Percentiles rank a stretch among this genome's conserved stretches.
Evolutionary conservation across 2,329 filamentous ascomycete genomes (phyloP).

Genomic region (Keithomyces neogunnii): DNA sequence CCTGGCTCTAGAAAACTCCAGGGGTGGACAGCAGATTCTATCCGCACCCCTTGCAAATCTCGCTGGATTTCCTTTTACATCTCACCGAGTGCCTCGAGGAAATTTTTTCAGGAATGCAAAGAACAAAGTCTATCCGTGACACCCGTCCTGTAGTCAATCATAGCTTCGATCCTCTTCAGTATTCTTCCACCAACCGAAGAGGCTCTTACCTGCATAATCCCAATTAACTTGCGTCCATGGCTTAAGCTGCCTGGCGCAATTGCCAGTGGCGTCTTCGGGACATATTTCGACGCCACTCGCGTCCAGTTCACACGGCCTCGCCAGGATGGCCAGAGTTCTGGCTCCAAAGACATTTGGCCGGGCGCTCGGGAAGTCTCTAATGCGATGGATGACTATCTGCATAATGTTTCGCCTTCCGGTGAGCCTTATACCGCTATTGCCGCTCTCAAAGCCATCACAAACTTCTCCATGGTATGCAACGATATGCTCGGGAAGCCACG

Average conservation of each 20-base stretch:
- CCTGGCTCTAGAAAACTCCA: slow-evolving; percentile 24
- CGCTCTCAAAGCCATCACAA: slow-evolving; percentile 29
- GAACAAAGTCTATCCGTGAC: slow-evolving; percentile 6
- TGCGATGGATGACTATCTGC: slow-evolving; percentile 3
- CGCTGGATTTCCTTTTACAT: slow-evolving; percentile 9
- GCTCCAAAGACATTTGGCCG: slow-evolving; percentile 1
- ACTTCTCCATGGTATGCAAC: slow-evolving; percentile 27
- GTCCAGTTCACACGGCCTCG: slow-evolving; percentile 4
- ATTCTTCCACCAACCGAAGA: slow-evolving; percentile 8
- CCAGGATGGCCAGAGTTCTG: not conserved
- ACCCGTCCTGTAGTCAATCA: slow-evolving; percentile 8
- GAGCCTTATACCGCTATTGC: slow-evolving; percentile 15
- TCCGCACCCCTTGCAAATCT: slow-evolving; percentile 13
- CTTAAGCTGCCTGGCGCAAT: slow-evolving; percentile 5
- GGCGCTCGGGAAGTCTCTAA: not conserved
- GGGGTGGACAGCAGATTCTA: slow-evolving; percentile 30
- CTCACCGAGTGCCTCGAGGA: slow-evolving; percentile 1
- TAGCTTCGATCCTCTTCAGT: slow-evolving; percentile 7
- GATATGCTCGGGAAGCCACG: slow-evolving; percentile 29
- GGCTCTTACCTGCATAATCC: slow-evolving; percentile 11
- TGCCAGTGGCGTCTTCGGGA: slow-evolving; percentile 7
- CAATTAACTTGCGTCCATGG: slow-evolving; percentile 12
- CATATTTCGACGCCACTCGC: slow-evolving; percentile 9
- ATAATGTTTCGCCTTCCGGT: slow-evolving; percentile 9
- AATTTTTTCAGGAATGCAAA: slow-evolving; percentile 10